Percentiles rank a stretch among this genome's conserved stretches.
Conservation (phyloP, 2,329 filamentous ascomycete species). For the Parafenestella ontariensis region DNA sequence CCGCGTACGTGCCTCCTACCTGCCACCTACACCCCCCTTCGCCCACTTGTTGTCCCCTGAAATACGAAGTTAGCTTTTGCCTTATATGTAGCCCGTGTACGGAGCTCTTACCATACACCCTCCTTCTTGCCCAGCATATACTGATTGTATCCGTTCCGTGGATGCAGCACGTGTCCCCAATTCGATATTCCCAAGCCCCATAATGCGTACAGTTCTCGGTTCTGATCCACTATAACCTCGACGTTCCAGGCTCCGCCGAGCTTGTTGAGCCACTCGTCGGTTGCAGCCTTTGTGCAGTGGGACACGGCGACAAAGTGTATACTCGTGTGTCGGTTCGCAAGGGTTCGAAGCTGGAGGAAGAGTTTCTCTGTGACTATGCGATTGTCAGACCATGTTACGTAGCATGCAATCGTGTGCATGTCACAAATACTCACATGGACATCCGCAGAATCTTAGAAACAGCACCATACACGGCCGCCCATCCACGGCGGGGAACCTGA, state of each 20-base stretch:
- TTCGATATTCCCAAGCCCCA: constrained; percentile 63
- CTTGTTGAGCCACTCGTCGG: constrained; percentile 64
- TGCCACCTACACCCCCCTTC: constrained; percentile 48
- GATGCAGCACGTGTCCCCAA: constrained; percentile 44
- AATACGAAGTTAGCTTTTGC: background rate
- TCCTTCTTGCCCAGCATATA: constrained; percentile 45
- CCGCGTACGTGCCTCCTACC: constrained; percentile 42
- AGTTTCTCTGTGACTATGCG: constrained; percentile 52
- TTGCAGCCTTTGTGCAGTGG: constrained; percentile 64
- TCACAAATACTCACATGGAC: constrained; percentile 39
- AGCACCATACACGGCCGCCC: constrained; percentile 39
- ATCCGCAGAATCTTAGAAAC: constrained; percentile 45
- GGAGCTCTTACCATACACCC: constrained; percentile 29
- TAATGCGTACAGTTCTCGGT: constrained; percentile 63
- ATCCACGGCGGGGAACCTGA: constrained; percentile 41
- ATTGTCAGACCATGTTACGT: constrained; percentile 6
- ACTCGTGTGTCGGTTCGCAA: constrained; percentile 60
- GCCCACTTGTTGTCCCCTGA: constrained; percentile 38
- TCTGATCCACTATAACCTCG: constrained; percentile 63
- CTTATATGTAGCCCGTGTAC: background rate
- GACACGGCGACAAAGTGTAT: constrained; percentile 66
- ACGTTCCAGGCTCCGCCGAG: constrained; percentile 66
- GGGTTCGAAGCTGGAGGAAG: constrained; percentile 63
- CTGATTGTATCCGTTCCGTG: constrained; percentile 46
- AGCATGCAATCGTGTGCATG: background rate